Conservation (phyloP, 2,329 filamentous ascomycete genomes). For the Thielaviopsis populi region DNA sequence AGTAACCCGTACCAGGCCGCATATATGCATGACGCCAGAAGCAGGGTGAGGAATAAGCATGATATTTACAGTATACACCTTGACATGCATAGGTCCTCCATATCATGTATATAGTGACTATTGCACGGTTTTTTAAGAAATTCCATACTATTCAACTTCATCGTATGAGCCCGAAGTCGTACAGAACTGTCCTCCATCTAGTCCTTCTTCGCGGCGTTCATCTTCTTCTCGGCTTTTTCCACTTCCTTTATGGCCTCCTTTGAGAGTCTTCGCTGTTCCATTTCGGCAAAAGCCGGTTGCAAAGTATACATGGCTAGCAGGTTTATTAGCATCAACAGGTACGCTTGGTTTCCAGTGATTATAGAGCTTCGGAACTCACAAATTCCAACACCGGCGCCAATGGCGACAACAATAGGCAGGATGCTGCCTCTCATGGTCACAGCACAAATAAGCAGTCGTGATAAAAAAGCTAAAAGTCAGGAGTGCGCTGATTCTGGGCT, state of each 20-base stretch:
- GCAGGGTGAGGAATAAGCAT: no score
- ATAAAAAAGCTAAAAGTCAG: background rate
- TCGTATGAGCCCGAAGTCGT: background rate
- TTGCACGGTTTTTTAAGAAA: no score
- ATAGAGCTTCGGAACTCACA: slow-evolving; percentile 4
- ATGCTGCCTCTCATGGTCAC: slow-evolving; percentile 14
- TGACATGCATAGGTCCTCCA: no score
- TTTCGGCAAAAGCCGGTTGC: slow-evolving; percentile 14
- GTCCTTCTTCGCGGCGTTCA: slow-evolving; percentile 1
- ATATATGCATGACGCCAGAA: no score
- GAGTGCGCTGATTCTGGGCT: background rate
- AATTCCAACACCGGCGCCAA: slow-evolving; percentile 15
- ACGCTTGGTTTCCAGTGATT: background rate
- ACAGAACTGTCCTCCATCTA: background rate
- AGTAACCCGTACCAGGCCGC: no score
- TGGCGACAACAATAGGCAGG: slow-evolving; percentile 13
- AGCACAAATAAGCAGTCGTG: background rate
- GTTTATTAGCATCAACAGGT: background rate
- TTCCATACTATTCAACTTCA: no score
- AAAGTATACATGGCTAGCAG: slow-evolving; percentile 13
- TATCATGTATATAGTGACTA: no score
- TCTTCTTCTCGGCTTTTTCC: slow-evolving; percentile 11
- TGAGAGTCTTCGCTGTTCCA: slow-evolving; percentile 10
- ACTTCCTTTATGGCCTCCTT: slow-evolving; percentile 11
- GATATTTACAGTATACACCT: no score